Evolutionary conservation across 1,284 basidiomycete species (phyloP), one percentile per base, ranked within the genome.

Genomic region (Moesziomyces antarcticus): DNA sequence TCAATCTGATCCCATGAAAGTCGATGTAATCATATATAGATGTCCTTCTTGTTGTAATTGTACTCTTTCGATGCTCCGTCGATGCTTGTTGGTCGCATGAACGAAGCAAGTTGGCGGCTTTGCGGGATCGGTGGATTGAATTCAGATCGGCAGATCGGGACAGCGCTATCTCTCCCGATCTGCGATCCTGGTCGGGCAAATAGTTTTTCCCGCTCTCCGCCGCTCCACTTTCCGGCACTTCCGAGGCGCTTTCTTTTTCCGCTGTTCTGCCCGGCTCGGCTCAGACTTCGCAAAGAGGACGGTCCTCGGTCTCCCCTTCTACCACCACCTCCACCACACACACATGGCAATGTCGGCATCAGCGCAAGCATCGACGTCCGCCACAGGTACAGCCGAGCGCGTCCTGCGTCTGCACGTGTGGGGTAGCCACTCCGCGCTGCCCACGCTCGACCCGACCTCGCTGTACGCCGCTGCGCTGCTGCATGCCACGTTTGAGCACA

Each of bases 401-500:
- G 53, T 45, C 11, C 63, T 71, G 6, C 59, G 73, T 16, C 54
- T 75, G 4, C 61, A 68, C 50, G 54, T 75, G 9, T 75, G 73
- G 73, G 73, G 73, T 37, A 42, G 50, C 6, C 42, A 55, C 6
- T 13, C 63, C 0, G n/a, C 60, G 9, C 47, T 80, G 14, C 79
- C 79, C 10, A 62, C 70, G 0, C 67, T 78, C 40, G 79, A 80
- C 44, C 77, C 79, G 5, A 56, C 66, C 21, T 73, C 67, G 20
- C 71, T 80, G 30, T 80, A 80, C 60, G 75, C 68, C 7, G 56
- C 67, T 1, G 64, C 79, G 10, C 57, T 80, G 18, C 55, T 80
- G n/a, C 50, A 56, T 27, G 53, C 72, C 18, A 68, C 76, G 0
- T 75, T 75, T 25, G 16, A 42, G 7, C 43, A 20, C 27, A 24